Evolutionary conservation across 2,329 filamentous ascomycete genomes (phyloP).

Genomic region (Botrytis tulipae): DNA sequence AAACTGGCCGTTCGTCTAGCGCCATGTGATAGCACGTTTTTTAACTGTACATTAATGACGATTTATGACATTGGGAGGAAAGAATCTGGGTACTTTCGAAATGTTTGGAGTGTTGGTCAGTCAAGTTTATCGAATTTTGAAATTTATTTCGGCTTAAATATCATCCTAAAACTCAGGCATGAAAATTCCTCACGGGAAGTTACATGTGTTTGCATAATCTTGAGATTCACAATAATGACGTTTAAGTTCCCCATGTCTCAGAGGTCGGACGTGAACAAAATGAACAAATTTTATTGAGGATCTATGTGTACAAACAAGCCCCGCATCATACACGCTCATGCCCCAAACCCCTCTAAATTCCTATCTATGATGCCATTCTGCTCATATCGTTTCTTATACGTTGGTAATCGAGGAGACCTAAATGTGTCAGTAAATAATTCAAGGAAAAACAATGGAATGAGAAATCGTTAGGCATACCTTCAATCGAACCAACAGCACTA

Average conservation of each 20-base stretch:
- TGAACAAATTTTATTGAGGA: conserved; percentile 31
- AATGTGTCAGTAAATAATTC: conserved; percentile 5
- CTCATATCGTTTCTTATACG: conserved; percentile 76
- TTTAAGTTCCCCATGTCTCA: background rate
- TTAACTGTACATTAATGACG: background rate
- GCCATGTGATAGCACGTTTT: background rate
- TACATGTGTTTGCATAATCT: background rate
- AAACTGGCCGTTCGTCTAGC: background rate
- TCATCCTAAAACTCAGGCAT: background rate
- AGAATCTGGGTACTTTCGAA: background rate
- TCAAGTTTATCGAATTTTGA: background rate
- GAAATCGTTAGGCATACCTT: conserved; percentile 52
- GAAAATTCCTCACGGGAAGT: background rate
- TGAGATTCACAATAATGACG: background rate
- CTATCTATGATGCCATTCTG: conserved; percentile 56
- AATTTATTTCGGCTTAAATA: background rate
- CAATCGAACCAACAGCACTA: conserved; percentile 88
- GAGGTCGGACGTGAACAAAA: conserved; percentile 16
- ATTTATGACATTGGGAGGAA: conserved; percentile 1
- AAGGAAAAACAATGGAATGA: background rate
- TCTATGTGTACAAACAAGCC: conserved; percentile 39
- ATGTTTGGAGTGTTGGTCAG: background rate
- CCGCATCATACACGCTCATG: conserved; percentile 40
- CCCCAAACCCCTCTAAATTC: conserved; percentile 25
- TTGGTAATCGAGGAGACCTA: conserved; percentile 66